Percentiles rank a stretch among this genome's conserved stretches.
phyloP scores from a whole-genome alignment of 2,329 filamentous ascomycete species.

The Pseudogymnoascus sp. region DNA sequence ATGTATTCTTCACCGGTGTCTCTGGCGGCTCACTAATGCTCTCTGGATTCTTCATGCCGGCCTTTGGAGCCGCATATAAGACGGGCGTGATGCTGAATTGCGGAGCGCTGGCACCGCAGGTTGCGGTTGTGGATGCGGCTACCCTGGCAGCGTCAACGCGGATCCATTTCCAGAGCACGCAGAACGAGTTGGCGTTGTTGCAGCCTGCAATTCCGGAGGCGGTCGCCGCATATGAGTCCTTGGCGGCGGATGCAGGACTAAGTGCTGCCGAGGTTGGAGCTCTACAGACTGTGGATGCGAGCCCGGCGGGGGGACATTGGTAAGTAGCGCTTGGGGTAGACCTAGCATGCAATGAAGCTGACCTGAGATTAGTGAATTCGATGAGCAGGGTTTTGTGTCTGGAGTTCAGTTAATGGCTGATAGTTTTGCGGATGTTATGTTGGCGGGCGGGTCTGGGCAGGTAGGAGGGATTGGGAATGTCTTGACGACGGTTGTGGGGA shows the following conservation, averaged over 20 bases:
- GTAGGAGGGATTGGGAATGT: constrained; percentile 45
- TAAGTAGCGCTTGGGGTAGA: neutral
- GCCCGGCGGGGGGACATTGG: constrained; percentile 47
- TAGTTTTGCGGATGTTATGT: constrained; percentile 46
- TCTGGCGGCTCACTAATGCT: constrained; percentile 48
- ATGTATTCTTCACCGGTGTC: constrained; percentile 52
- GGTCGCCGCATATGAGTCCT: constrained; percentile 43
- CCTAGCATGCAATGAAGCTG: neutral
- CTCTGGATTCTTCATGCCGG: constrained; percentile 50
- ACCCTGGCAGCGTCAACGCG: constrained; percentile 39
- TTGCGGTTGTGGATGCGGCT: constrained; percentile 37
- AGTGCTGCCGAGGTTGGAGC: constrained; percentile 38
- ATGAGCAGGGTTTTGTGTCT: constrained; percentile 45
- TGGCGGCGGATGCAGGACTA: constrained; percentile 39
- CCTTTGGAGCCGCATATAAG: constrained; percentile 30
- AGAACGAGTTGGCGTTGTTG: constrained; percentile 41
- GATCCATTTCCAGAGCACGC: constrained; percentile 51
- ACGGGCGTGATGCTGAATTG: constrained; percentile 49
- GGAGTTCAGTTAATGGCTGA: constrained; percentile 50
- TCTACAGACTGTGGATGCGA: constrained; percentile 50
- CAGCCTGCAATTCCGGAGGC: constrained; percentile 44
- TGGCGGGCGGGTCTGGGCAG: constrained; percentile 40
- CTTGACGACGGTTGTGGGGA: constrained; percentile 30
- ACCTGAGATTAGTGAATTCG: constrained; percentile 39
- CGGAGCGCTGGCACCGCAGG: constrained; percentile 46